Percentiles rank a stretch among this genome's conserved stretches.
phyloP scores from a whole-genome alignment of 495 filamentous ascomycete genomes.

The Xylaria castorea region DNA sequence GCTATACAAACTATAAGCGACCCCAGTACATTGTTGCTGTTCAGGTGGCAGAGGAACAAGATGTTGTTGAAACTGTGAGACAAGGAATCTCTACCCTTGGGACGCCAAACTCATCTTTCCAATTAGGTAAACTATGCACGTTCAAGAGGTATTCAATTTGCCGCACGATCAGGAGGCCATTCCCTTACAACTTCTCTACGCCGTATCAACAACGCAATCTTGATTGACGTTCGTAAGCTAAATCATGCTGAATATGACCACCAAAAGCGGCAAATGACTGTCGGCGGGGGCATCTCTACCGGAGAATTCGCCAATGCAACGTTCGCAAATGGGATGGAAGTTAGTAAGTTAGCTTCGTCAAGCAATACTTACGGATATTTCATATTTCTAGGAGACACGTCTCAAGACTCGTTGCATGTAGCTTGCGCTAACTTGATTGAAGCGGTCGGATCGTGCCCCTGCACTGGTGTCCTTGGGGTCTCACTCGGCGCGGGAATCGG shows the following conservation, averaged over 20 bases:
- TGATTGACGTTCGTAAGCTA: neutral
- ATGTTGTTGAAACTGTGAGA: conserved; percentile 13
- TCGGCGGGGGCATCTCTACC: neutral
- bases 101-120: neutral
- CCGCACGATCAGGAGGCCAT: conserved; percentile 26
- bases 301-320: conserved; percentile 10
- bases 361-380: too few species aligned
- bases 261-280: neutral
- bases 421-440: conserved; percentile 25
- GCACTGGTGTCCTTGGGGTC: conserved; percentile 38
- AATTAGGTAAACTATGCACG: conserved; percentile 21
- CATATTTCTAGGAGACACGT: neutral
- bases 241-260: neutral
- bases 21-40: neutral
- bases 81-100: neutral
- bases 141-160: conserved; percentile 13
- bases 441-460: conserved; percentile 48
- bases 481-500: conserved; percentile 61
- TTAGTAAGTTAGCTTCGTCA: neutral
- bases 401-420: neutral
- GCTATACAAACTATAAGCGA: conserved; percentile 5
- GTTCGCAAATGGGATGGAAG: conserved; percentile 4
- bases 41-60: neutral
- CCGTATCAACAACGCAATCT: neutral
- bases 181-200: neutral